Evolutionary conservation across 1,284 basidiomycete species (phyloP).

Genomic region (Malassezia cuniculi): DNA sequence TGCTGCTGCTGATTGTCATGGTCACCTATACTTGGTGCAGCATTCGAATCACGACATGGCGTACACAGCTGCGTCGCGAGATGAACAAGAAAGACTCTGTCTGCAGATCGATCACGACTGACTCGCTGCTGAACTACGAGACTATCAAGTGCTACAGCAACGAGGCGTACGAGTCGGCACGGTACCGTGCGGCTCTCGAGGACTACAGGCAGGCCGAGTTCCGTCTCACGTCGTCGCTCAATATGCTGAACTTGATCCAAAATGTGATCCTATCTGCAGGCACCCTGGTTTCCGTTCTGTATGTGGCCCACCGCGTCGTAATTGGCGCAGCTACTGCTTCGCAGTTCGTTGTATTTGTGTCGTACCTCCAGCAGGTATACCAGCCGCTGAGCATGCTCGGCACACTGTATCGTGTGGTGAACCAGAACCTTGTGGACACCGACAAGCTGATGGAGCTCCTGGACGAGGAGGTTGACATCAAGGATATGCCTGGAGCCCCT

Average conservation of each 20-base stretch:
- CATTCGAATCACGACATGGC: slow-evolving; percentile 58
- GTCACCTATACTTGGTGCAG: slow-evolving; percentile 63
- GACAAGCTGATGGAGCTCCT: slow-evolving; percentile 45
- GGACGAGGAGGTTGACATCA: slow-evolving; percentile 55
- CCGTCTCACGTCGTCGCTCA: slow-evolving; percentile 49
- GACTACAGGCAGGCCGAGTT: slow-evolving; percentile 65
- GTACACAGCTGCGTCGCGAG: slow-evolving; percentile 51
- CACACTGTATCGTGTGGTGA: slow-evolving; percentile 42
- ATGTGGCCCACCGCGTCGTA: slow-evolving; percentile 25
- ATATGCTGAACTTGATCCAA: slow-evolving; percentile 39
- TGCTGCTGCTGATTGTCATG: slow-evolving; percentile 66
- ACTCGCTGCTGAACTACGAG: slow-evolving; percentile 41
- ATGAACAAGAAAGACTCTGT: slow-evolving; percentile 32
- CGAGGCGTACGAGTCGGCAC: slow-evolving; percentile 62
- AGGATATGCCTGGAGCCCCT: slow-evolving; percentile 62
- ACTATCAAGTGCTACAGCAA: slow-evolving; percentile 63
- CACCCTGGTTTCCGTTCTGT: slow-evolving; percentile 25
- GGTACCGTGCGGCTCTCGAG: slow-evolving; percentile 61
- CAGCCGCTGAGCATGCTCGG: slow-evolving; percentile 30
- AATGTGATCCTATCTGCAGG: slow-evolving; percentile 37
- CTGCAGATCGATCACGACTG: slow-evolving; percentile 34
- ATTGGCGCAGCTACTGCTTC: slow-evolving; percentile 42
- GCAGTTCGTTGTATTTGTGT: slow-evolving; percentile 65
- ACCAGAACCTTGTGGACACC: slow-evolving; percentile 52
- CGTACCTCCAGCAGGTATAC: slow-evolving; percentile 61